Base-by-base conservation (phyloP, 352 stramenopile species). In the Globisporangium okanoganense region DNA sequence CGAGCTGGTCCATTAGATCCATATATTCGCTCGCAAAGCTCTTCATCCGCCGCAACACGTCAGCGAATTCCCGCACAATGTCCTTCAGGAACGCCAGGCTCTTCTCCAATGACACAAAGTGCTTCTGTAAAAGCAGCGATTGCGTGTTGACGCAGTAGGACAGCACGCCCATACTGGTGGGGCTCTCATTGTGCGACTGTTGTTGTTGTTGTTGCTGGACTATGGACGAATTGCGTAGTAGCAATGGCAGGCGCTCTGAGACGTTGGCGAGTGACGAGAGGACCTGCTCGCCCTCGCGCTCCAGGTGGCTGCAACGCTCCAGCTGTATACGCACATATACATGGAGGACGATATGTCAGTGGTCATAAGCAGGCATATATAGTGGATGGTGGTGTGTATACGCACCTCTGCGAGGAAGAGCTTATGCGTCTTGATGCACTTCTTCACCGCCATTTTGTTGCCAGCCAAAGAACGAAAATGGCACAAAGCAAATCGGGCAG, bases 81-180 rank as follows among this genome's bases (percentile, higher is more conserved):
- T 80, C 73, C 9, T 56, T 54, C 22, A 91, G 72, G 43, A 91
- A 88, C 22, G 56, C 40, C 10, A 68, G 60, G 65, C 75, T 87
- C 52, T 89, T 90, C 66, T 93, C 81, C 36, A 93, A 63, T 25
- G 79, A 65, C n/a, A 72, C 58, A 64, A 90, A 87, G 56, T 93
- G 83, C 57, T 82, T 83, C 25, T 78, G 69, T 51, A 88, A 66
- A 47, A 93, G 57, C 14, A 82, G 55, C 20, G 58, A 25, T 14
- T 74, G 77, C 14, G 74, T 67, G 44, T 80, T 65, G 45, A 29
- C n/a, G 12, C 65, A 76, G 62, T 67, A 73, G 24, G 48, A 58
- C 22, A 93, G 56, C 24, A 90, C 76, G 6, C 83, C 83, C 48
- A 87, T 63, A 6, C 2, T 7, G 16, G 13, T 20, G 38, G 3